Evolutionary conservation across 257 asterid species (phyloP).

Genomic region (Solanum rostratum): DNA sequence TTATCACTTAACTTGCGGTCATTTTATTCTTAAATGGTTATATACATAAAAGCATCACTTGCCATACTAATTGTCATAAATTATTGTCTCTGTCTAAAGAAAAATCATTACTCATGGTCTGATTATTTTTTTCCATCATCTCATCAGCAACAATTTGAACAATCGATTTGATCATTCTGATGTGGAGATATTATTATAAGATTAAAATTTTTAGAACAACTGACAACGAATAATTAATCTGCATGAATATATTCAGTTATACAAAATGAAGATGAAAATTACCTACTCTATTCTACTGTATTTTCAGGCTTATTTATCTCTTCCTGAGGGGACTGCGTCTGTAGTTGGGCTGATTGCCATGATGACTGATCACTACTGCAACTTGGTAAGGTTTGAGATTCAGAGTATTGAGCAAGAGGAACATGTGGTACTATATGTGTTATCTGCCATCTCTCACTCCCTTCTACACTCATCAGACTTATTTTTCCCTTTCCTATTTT

Average conservation of each 20-base stretch:
- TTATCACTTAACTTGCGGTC: neutral
- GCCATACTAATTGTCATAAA: neutral
- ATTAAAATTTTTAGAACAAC: neutral
- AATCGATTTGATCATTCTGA: neutral
- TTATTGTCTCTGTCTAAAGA: neutral
- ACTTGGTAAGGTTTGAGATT: conserved; percentile 47
- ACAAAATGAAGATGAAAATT: neutral
- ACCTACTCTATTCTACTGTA: neutral
- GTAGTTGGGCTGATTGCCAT: conserved; percentile 81
- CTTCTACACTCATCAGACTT: neutral
- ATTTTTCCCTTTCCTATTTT: neutral
- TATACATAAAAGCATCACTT: neutral
- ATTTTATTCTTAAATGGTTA: neutral
- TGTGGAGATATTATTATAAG: neutral
- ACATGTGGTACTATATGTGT: neutral
- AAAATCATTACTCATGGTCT: neutral
- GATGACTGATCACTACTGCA: conserved; percentile 95
- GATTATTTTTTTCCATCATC: neutral
- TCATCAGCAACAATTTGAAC: neutral
- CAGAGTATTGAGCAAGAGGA: neutral
- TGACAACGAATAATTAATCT: neutral
- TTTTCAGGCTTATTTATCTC: conserved; percentile 92
- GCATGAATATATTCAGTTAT: neutral
- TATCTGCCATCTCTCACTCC: neutral
- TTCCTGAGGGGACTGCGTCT: conserved; percentile 92